phyloP scores from a whole-genome alignment of 75 land plant genomes.

The Gnetum montanum region DNA sequence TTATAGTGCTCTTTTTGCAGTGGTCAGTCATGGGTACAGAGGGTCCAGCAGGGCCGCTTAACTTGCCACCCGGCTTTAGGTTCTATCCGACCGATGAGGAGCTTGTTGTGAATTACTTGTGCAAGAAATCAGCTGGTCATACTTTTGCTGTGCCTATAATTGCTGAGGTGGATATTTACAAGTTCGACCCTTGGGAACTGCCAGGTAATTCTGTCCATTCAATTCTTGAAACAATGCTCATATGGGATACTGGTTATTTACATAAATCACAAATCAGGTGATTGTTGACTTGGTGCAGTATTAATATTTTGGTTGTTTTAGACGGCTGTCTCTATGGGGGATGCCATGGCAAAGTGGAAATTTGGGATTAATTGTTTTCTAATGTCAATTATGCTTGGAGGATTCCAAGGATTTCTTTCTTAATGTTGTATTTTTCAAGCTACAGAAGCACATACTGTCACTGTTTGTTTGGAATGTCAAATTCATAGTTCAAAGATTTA shows the following conservation, averaged over 20 bases:
- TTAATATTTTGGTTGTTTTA: neutral
- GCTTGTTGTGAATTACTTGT: slow-evolving; percentile 10
- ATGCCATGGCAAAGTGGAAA: no score
- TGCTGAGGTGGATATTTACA: slow-evolving; percentile 39
- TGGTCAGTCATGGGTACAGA: neutral
- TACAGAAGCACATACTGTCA: no score
- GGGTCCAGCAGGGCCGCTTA: neutral
- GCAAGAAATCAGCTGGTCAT: slow-evolving; percentile 5
- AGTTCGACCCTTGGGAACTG: slow-evolving; percentile 51
- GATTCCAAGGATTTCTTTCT: no score
- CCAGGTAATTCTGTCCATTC: slow-evolving; percentile 21
- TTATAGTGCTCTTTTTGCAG: no score
- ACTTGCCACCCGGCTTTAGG: slow-evolving; percentile 16
- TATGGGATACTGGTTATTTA: no score
- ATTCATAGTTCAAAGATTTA: no score
- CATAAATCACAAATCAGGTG: neutral
- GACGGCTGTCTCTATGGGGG: no score
- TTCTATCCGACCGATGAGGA: slow-evolving; percentile 14
- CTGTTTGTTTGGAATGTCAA: no score
- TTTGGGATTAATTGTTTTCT: no score
- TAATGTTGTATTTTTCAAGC: no score
- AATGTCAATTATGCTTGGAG: no score
- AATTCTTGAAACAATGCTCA: no score
- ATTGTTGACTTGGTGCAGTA: neutral
- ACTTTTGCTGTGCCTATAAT: slow-evolving; percentile 4